phyloP scores from a whole-genome alignment of 2,329 filamentous ascomycete species.

The Anthostomella pinea region DNA sequence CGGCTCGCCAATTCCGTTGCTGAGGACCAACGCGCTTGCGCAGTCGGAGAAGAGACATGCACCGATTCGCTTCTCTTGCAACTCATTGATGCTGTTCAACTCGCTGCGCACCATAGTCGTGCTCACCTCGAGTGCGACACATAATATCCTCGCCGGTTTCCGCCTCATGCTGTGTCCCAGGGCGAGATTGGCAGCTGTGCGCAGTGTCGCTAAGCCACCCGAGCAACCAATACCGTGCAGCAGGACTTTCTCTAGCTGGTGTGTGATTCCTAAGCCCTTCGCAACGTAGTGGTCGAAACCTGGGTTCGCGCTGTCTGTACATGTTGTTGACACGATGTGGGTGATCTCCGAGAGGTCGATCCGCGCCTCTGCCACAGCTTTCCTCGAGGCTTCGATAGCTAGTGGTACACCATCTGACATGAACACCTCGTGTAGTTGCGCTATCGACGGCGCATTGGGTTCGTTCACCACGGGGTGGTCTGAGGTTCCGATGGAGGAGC shows the following conservation, averaged over 20 bases:
- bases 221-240: conserved; percentile 66
- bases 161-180: conserved; percentile 58
- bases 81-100: conserved; percentile 58
- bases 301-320: conserved; percentile 67
- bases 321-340: conserved; percentile 65
- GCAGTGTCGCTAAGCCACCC: conserved; percentile 58
- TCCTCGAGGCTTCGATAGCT: conserved; percentile 51
- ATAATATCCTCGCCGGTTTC: conserved; percentile 60
- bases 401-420: conserved; percentile 57
- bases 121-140: conserved; percentile 62
- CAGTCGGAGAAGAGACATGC: conserved; percentile 68
- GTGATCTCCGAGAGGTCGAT: conserved; percentile 55
- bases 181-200: conserved; percentile 65
- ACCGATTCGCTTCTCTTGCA: conserved; percentile 62
- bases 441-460: conserved; percentile 48
- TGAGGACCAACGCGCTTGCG: conserved; percentile 62
- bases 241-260: conserved; percentile 60
- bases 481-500: conserved; percentile 59
- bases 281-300: conserved; percentile 66
- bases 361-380: conserved; percentile 54
- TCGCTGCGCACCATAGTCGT: conserved; percentile 63
- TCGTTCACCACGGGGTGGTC: conserved; percentile 62
- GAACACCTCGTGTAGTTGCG: conserved; percentile 53
- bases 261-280: conserved; percentile 54
- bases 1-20: conserved; percentile 57